Percentiles rank a stretch among this genome's conserved stretches.
Evolutionary conservation across 2,329 filamentous ascomycete genomes (phyloP).

Genomic region (Acarospora socialis): DNA sequence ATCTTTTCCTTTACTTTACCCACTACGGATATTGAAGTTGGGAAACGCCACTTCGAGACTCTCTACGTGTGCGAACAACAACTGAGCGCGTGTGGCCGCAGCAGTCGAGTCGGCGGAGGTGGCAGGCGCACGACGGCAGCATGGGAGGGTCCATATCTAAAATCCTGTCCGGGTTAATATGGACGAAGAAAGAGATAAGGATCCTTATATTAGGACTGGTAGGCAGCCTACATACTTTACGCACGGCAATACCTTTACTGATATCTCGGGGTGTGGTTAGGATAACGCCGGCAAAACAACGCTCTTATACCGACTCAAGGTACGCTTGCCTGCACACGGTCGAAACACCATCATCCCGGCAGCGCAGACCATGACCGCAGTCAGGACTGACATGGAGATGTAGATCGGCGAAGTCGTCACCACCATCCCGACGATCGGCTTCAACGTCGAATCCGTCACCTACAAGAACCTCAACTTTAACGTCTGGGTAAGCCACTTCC

Average conservation of each 20-base stretch:
- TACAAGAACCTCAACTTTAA: slow-evolving; percentile 99
- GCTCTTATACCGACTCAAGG: slow-evolving; percentile 88
- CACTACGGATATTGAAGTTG: too few relatives aligned
- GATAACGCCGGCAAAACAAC: slow-evolving; percentile 99
- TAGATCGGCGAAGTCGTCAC: slow-evolving; percentile 98
- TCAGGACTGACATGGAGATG: slow-evolving; percentile 10
- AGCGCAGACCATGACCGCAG: slow-evolving; percentile 5
- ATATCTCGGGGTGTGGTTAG: slow-evolving; percentile 31
- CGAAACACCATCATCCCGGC: background rate
- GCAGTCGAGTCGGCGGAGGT: too few relatives aligned
- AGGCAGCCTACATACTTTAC: slow-evolving; percentile 26
- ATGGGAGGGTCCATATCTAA: slow-evolving; percentile 45
- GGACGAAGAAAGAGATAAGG: slow-evolving; percentile 92
- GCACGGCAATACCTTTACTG: background rate
- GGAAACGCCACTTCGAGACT: too few relatives aligned
- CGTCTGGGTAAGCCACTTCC: slow-evolving; percentile 65
- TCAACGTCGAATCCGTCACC: slow-evolving; percentile 97
- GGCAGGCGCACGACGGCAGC: slow-evolving; percentile 11
- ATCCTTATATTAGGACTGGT: slow-evolving; percentile 92
- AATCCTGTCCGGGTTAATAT: slow-evolving; percentile 56
- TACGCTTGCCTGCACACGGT: too few relatives aligned
- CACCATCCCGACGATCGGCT: slow-evolving; percentile 97
- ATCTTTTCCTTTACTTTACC: too few relatives aligned
- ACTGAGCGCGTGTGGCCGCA: too few relatives aligned
- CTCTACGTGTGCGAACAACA: too few relatives aligned